Evolutionary conservation across 2,329 filamentous ascomycete genomes (phyloP).

Genomic region (Claviceps citrina): DNA sequence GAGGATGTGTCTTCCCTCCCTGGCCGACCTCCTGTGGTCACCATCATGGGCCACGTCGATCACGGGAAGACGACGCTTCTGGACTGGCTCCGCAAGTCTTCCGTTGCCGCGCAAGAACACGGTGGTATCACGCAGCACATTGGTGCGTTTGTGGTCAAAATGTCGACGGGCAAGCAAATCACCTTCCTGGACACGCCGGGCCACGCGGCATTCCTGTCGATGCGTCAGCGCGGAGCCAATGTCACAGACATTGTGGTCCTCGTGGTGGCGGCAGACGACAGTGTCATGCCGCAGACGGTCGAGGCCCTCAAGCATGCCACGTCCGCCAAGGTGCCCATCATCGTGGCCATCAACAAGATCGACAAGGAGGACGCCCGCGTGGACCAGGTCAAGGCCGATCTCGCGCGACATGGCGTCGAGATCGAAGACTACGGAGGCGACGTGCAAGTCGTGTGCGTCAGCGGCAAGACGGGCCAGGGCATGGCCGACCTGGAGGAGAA

Average conservation of each 20-base stretch:
- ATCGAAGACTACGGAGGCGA: slow-evolving; percentile 94
- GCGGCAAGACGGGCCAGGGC: slow-evolving; percentile 82
- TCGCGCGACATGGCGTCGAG: slow-evolving; percentile 68
- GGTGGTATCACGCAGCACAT: slow-evolving; percentile 98
- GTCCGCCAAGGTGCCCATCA: slow-evolving; percentile 76
- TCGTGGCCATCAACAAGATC: slow-evolving; percentile 95
- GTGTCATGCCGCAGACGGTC: slow-evolving; percentile 90
- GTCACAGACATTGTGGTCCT: slow-evolving; percentile 94
- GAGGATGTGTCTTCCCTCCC: slow-evolving; percentile 56
- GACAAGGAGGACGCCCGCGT: slow-evolving; percentile 74
- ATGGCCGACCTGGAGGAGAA: slow-evolving; percentile 89
- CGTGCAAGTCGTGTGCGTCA: slow-evolving; percentile 79
- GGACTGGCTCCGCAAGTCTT: slow-evolving; percentile 85
- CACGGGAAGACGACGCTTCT: slow-evolving; percentile 96
- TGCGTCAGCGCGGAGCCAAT: slow-evolving; percentile 88
- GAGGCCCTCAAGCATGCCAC: slow-evolving; percentile 92
- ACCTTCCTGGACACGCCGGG: slow-evolving; percentile 96
- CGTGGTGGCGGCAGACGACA: slow-evolving; percentile 92
- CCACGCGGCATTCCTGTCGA: slow-evolving; percentile 86
- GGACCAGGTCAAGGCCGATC: slow-evolving; percentile 75
- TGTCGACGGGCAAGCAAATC: slow-evolving; percentile 76
- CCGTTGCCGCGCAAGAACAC: slow-evolving; percentile 78
- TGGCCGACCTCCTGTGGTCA: slow-evolving; percentile 76
- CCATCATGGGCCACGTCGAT: slow-evolving; percentile 98
- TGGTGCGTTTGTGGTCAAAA: slow-evolving; percentile 82